Evolutionary conservation across 2,329 filamentous ascomycete genomes (phyloP), one percentile per base, ranked within the genome.

Genomic region (Neonectria ditissima): DNA sequence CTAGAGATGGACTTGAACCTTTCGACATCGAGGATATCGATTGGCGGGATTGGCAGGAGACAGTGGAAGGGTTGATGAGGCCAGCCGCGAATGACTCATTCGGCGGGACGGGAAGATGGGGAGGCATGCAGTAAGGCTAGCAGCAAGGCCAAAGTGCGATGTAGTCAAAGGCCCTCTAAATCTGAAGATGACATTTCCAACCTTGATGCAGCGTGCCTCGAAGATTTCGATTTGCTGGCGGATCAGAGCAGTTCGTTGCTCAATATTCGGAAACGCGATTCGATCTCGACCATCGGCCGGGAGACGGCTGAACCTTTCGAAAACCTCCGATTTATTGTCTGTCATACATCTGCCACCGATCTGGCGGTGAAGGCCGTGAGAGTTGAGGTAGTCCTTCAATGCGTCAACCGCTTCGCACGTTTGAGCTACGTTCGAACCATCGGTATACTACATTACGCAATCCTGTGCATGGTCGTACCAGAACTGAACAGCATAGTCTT

Each of bases 401-500:
- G 26, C 26, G 4, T n/a, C n/a, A 11, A 18, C 5, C 3, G 20
- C 18, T 2, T n/a, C 1, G 4, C 13, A 4, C 2, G 13, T 11
- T 32, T 11, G 30, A 32, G 9, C 30, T 2, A 3, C 13, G 30
- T 13, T 11, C 9, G 30, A 32, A 13, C 10, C 4, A 1, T 32
- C 30, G 30, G 30, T 11, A 32, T 4, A 3, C 2, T 32, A 11
- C 2, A 32, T 2, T 11, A 32, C 30, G 13, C 9, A 32, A 11
- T 9, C 30, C 9, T 4, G 30, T 11, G 30, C 30, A 32, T 67
- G 66, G 2, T 50, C 51, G 32, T 60, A 69, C 59, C 62, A 69
- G 9, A 47, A 41, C 20, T 62, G 58, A 1, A 44, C 62, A 2
- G 65, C 55, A 28, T 67, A 67, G 10, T 69, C 65, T 26, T 63